Base-by-base conservation (phyloP, 768 basidiomycete species). In the Trametopsis cervina region DNA sequence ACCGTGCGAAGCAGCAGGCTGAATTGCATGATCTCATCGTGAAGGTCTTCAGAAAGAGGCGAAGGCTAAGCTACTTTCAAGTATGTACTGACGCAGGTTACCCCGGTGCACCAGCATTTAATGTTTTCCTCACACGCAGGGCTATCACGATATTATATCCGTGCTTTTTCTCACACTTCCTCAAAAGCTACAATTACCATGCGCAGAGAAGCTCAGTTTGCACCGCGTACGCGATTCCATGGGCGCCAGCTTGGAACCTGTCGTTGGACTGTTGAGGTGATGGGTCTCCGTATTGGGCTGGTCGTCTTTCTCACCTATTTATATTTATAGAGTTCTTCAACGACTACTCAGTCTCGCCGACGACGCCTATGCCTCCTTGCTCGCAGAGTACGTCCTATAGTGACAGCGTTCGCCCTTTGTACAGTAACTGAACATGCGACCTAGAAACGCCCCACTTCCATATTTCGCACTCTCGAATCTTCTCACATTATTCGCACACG, bases 381-480 rank as follows among this genome's bases (percentile, higher is more conserved):
- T 95, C 2, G 80, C 88, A 66, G 69, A 66, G 87, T 85, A 55
- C 36, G 75, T 67, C 49, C 89, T 85, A 44, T 77, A 73, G 21
- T 79, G 86, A 0, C 88, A 86, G 0, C 72, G 93, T 1, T 92
- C 93, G 0, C 94, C 91, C 60, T 89, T 86, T 33, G 29, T 15
- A 7, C 29, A 33, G 15, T 7, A 15, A 33, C 15, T 33, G 29
- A 33, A 7, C 15, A 15, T 15, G 29, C 29, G 21, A 44, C 49
- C n/a, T n/a, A 89, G 85, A 44, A 77, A 74, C 22, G 78, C 87
- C 0, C 88, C 87, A 0, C 71, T 94, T 1, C 93, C 93, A 0
- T 95, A 91, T 60, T 89, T 85, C 61, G 89, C 92, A 0, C 76
- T 97, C 15, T 89, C 91, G 3, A 89, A 92, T 66, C 78, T 96